phyloP scores from a whole-genome alignment of 2,329 filamentous ascomycete genomes.

The Alternaria dauci region DNA sequence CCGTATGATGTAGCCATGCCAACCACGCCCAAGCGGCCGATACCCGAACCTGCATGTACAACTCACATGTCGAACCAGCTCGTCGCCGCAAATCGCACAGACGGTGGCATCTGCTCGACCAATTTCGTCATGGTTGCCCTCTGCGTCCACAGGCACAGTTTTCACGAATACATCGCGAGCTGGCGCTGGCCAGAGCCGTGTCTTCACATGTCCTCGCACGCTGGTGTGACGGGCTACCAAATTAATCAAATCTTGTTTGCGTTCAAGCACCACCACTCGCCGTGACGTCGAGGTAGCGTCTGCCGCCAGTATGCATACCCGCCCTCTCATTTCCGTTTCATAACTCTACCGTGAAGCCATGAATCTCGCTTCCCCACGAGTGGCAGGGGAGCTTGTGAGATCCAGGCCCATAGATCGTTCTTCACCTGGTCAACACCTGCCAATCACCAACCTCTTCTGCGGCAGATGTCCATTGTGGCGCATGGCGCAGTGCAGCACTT shows the following conservation, averaged over 20 bases:
- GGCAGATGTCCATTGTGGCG: constrained; percentile 28
- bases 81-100: background rate
- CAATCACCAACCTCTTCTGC: background rate
- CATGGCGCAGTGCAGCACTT: constrained; percentile 25
- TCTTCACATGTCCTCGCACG: background rate
- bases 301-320: constrained; percentile 9
- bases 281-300: constrained; percentile 25
- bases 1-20: constrained; percentile 31
- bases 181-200: background rate
- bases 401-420: constrained; percentile 8
- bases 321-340: constrained; percentile 23
- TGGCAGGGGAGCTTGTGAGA: constrained; percentile 1
- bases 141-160: background rate
- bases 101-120: background rate
- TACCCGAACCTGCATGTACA: constrained; percentile 28
- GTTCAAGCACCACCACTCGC: constrained; percentile 19
- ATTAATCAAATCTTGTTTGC: constrained; percentile 34
- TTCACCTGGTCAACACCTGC: constrained; percentile 6
- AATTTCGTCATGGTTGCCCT: background rate
- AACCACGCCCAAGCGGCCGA: constrained; percentile 15
- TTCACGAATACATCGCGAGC: constrained; percentile 6
- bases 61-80: constrained; percentile 18
- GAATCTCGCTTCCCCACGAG: constrained; percentile 23
- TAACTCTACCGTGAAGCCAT: constrained; percentile 1
- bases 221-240: constrained; percentile 14